Evolutionary conservation across 139 green algal genomes (phyloP), one percentile per base, ranked within the genome.

Genomic region (Pycnococcus provasolii): DNA sequence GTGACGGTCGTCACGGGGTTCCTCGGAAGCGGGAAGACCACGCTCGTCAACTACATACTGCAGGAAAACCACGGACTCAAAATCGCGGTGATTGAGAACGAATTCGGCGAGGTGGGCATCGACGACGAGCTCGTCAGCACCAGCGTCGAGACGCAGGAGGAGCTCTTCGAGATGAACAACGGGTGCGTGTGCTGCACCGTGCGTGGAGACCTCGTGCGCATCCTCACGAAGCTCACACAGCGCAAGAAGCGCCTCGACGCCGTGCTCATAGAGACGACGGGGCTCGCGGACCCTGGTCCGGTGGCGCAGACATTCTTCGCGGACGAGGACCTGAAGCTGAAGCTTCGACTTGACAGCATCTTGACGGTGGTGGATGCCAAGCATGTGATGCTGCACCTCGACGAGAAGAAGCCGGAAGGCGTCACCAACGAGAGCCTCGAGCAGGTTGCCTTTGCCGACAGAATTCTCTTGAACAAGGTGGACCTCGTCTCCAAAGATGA

Each of bases 221-320:
- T 89, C 50, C 72, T 95, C 4, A 75, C 78, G 66, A 88, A 88
- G 74, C 81, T 95, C 54, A 70, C 88, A 1, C 85, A 87, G 77
- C 78, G 86, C 26, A 81, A 79, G 44, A 78, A 81, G 73, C 77
- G 74, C 64, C 86, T 95, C 69, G 88, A 96, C 62, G 77, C 78
- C 40, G 86, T 96, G 58, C 74, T 96, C 52, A 89, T 96, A 44
- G 90, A 96, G 73, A 94, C 88, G 4, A 94, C 87, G 0, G 90
- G 90, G 26, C 78, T 96, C 51, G 90, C 90, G 2, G 87, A 96
- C 77, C 90, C 90, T 3, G 90, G 81, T 1, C 90, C 90, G 7
- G 87, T 96, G 53, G 62, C 76, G 66, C 83, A 91, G 68, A 91
- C 88, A 5, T 95, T 96, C 52, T 96, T 95, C 65, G 80, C 94